Conservation (phyloP, 106 monocot genomes). For the Acorus calamus region DNA sequence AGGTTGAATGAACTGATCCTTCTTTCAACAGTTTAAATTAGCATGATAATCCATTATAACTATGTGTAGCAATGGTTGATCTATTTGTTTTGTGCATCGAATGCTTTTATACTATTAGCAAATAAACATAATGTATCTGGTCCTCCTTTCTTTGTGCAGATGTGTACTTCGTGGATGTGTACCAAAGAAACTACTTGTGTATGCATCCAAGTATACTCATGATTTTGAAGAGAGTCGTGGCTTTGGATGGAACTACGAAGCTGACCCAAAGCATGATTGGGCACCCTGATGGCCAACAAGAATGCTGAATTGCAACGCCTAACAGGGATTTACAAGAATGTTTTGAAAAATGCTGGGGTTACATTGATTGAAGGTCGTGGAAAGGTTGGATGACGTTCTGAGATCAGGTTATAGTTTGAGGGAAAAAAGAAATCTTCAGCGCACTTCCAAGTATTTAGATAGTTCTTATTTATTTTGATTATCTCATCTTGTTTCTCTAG, state of each 20-base stretch:
- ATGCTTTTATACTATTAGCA: too few relatives aligned
- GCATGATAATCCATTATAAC: too few relatives aligned
- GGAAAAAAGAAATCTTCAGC: not conserved
- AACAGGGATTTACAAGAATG: constrained; percentile 84
- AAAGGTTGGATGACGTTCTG: constrained; percentile 51
- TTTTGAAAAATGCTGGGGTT: constrained; percentile 72
- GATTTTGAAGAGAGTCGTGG: constrained; percentile 96
- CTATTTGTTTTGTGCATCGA: too few relatives aligned
- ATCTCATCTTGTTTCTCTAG: constrained; percentile 28
- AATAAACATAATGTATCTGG: too few relatives aligned
- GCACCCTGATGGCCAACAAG: constrained; percentile 89
- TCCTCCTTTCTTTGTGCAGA: constrained; percentile 16
- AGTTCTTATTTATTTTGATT: too few relatives aligned
- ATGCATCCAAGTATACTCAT: constrained; percentile 86
- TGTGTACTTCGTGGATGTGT: constrained; percentile 98
- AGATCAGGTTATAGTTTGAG: constrained; percentile 7
- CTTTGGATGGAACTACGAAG: constrained; percentile 93
- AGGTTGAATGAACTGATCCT: not conserved
- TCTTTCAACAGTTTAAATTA: not conserved
- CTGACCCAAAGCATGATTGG: constrained; percentile 97
- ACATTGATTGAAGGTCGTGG: constrained; percentile 94
- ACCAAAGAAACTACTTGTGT: constrained; percentile 91
- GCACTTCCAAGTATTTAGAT: not conserved
- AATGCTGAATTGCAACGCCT: constrained; percentile 92
- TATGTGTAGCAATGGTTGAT: too few relatives aligned